A percentile compares a stretch with the other conserved stretches of the same genome.
Evolutionary conservation across 805 yeast species (phyloP).

Genomic region (Cyberlindnera mississippiensis): DNA sequence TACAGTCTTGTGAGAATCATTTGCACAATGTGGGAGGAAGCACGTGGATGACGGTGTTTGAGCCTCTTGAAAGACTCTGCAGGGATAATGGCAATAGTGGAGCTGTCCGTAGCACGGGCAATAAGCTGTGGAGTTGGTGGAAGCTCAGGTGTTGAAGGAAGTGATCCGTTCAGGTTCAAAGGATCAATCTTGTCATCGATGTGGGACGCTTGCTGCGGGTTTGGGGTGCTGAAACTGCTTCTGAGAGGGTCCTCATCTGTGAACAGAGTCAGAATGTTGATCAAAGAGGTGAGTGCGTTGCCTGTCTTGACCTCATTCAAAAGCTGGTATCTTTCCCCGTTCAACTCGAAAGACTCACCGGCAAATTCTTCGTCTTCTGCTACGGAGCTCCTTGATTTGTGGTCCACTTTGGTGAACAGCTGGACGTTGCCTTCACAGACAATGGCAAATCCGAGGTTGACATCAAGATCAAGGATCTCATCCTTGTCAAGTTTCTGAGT

Average conservation of each 20-base stretch:
- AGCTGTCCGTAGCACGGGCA: slow-evolving; percentile 68
- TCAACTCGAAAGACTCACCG: slow-evolving; percentile 39
- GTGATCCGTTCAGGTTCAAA: slow-evolving; percentile 14
- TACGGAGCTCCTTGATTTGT: slow-evolving; percentile 10
- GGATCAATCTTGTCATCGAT: slow-evolving; percentile 18
- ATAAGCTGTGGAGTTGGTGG: slow-evolving; percentile 36
- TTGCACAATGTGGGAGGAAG: slow-evolving; percentile 91
- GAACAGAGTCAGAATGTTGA: slow-evolving; percentile 74
- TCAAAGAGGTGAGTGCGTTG: slow-evolving; percentile 77
- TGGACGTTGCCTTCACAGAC: slow-evolving; percentile 90
- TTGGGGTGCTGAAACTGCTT: slow-evolving; percentile 7
- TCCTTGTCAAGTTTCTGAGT: slow-evolving; percentile 78
- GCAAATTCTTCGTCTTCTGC: slow-evolving; percentile 23
- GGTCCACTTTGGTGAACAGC: slow-evolving; percentile 58
- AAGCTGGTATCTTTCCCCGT: slow-evolving; percentile 63
- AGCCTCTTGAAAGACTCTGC: slow-evolving; percentile 73
- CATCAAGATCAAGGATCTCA: slow-evolving; percentile 71
- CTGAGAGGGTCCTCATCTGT: slow-evolving; percentile 36
- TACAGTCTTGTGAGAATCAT: slow-evolving; percentile 84
- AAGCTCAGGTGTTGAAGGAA: neutral
- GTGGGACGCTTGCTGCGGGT: neutral
- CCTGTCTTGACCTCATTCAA: slow-evolving; percentile 81
- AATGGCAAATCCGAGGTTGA: slow-evolving; percentile 79
- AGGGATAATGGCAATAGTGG: slow-evolving; percentile 92
- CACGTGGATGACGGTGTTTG: slow-evolving; percentile 72